Conservation (phyloP, 139 green algal species). For the Diplosphaera chodatii region DNA sequence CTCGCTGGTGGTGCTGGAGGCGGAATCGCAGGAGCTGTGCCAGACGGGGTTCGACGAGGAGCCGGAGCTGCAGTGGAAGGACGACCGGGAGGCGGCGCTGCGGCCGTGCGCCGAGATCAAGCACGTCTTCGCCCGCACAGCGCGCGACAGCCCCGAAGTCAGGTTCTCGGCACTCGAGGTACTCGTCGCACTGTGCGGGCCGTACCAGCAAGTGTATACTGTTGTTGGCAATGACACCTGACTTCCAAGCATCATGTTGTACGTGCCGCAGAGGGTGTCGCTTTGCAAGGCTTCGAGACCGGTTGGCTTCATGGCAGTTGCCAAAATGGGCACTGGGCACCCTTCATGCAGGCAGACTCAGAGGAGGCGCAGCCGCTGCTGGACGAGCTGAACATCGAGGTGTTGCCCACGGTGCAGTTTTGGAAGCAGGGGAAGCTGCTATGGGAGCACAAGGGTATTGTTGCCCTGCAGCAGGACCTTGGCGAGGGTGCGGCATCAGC, state of each 20-base stretch:
- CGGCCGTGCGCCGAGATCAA: conserved; percentile 60
- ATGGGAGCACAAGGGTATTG: conserved; percentile 70
- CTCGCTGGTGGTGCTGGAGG: conserved; percentile 72
- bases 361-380: conserved; percentile 40
- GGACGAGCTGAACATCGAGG: conserved; percentile 57
- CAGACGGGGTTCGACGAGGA: conserved; percentile 69
- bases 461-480: conserved; percentile 51
- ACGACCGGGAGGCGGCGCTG: conserved; percentile 46
- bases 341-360: conserved; percentile 41
- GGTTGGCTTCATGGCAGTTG: too few species aligned
- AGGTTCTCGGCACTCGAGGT: conserved; percentile 60
- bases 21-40: conserved; percentile 57
- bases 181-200: too few species aligned
- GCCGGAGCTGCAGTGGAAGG: conserved; percentile 74
- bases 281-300: too few species aligned
- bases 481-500: conserved; percentile 56
- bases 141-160: conserved; percentile 69
- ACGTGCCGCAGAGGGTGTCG: too few species aligned
- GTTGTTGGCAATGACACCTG: background rate
- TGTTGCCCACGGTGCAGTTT: conserved; percentile 78
- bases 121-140: conserved; percentile 60
- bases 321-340: too few species aligned
- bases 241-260: background rate
- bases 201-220: too few species aligned
- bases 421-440: conserved; percentile 52